A percentile compares a stretch with the other conserved stretches of the same genome.
Evolutionary conservation across 73 alveolate species (phyloP).

Genomic region (Durusdinium trenchii): DNA sequence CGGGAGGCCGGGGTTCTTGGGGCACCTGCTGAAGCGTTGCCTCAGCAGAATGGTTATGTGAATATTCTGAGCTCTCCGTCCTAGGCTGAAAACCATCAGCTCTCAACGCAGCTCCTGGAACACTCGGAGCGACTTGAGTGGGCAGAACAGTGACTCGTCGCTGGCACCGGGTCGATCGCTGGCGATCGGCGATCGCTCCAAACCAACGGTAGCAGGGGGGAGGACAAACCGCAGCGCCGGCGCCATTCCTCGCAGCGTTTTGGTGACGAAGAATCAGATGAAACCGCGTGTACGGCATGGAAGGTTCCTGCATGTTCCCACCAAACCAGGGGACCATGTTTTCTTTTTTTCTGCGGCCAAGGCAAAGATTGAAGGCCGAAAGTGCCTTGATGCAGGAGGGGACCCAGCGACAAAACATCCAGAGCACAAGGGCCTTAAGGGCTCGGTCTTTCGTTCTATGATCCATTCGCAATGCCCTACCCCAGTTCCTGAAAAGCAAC

Average conservation of each 20-base stretch:
- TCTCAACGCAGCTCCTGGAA: slow-evolving; percentile 33
- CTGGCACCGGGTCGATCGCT: no score
- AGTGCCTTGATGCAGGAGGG: slow-evolving; percentile 18
- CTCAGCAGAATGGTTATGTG: no score
- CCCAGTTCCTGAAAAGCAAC: no score
- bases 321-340: background rate
- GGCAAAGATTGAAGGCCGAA: slow-evolving; percentile 74
- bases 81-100: slow-evolving; percentile 62
- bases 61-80: background rate
- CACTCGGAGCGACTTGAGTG: slow-evolving; percentile 83
- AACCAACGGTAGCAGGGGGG: no score
- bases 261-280: background rate
- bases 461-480: no score
- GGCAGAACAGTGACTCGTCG: slow-evolving; percentile 50
- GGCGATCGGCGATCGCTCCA: no score
- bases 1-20: background rate
- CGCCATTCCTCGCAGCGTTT: no score
- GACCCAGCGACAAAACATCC: background rate
- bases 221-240: no score
- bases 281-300: background rate
- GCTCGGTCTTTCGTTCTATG: no score
- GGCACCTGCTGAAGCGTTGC: no score
- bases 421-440: no score
- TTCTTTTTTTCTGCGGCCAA: background rate
- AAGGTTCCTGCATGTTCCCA: background rate